Evolutionary conservation across 2,329 filamentous ascomycete genomes (phyloP).

Genomic region (Fusarium dlaminii): DNA sequence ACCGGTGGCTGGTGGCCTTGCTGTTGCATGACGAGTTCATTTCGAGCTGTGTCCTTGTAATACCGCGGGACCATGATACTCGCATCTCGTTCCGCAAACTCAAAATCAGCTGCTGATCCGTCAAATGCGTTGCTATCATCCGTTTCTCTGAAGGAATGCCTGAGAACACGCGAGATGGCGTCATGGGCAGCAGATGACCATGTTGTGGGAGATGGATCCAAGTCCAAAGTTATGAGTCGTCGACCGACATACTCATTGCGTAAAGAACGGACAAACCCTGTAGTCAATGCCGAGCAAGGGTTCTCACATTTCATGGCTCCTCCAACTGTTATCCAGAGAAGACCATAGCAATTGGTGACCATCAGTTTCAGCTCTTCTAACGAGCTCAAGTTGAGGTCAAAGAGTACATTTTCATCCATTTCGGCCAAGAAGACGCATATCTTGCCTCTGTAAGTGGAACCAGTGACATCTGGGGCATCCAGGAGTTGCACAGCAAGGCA

Average conservation of each 20-base stretch:
- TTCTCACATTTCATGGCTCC: background rate
- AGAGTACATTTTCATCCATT: background rate
- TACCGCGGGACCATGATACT: background rate
- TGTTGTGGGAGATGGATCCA: background rate
- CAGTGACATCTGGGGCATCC: background rate
- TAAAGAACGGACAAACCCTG: background rate
- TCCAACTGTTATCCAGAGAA: background rate
- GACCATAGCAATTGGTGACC: background rate
- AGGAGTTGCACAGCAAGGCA: background rate
- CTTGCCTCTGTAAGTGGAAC: background rate
- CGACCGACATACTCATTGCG: background rate
- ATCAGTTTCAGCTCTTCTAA: background rate
- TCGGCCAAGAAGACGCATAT: background rate
- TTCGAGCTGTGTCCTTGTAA: background rate
- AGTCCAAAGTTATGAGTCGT: background rate
- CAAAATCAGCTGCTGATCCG: background rate
- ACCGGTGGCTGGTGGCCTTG: background rate
- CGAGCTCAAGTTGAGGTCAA: background rate
- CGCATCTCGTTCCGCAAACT: background rate
- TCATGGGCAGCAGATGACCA: background rate
- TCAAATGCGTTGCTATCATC: background rate
- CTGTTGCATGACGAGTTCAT: background rate
- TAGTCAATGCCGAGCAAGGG: background rate
- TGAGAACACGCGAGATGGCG: background rate
- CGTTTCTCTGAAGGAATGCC: background rate